A percentile compares a stretch with the other conserved stretches of the same genome.
Evolutionary conservation across 495 filamentous ascomycete species (phyloP).

Genomic region (Aspergillus ellipticus): DNA sequence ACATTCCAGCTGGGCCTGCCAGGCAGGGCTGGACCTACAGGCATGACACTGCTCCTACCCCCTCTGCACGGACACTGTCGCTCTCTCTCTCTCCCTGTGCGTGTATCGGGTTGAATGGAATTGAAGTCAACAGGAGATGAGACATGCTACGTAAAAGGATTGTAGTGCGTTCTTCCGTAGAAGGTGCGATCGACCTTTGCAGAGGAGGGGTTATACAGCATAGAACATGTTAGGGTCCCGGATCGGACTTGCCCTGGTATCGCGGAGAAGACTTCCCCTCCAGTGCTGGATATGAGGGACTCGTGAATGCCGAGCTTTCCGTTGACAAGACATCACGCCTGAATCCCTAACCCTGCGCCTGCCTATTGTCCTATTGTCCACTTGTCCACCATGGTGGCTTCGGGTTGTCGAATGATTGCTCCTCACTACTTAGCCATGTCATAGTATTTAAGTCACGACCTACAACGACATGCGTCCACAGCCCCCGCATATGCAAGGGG

Average conservation of each 20-base stretch:
- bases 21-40: background rate
- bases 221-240: background rate
- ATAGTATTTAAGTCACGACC: background rate
- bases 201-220: background rate
- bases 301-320: background rate
- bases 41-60: background rate
- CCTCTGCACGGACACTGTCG: background rate
- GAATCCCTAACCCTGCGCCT: too few species aligned
- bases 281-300: background rate
- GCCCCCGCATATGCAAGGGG: background rate
- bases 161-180: too few species aligned
- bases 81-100: too few species aligned
- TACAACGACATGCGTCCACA: background rate
- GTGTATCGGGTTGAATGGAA: too few species aligned
- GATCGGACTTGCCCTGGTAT: background rate
- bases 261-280: background rate
- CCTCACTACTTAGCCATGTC: background rate
- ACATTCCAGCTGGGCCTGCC: background rate
- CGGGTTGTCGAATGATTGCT: background rate
- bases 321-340: background rate
- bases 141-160: too few species aligned
- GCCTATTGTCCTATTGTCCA: too few species aligned
- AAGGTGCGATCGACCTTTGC: background rate
- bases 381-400: background rate
- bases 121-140: background rate